These are phyloP conservation scores for Sphagnum magellanicum DNA, from an alignment of 228 moss, liverwort and hornwort species.

Conservation along the genomic window DNA sequence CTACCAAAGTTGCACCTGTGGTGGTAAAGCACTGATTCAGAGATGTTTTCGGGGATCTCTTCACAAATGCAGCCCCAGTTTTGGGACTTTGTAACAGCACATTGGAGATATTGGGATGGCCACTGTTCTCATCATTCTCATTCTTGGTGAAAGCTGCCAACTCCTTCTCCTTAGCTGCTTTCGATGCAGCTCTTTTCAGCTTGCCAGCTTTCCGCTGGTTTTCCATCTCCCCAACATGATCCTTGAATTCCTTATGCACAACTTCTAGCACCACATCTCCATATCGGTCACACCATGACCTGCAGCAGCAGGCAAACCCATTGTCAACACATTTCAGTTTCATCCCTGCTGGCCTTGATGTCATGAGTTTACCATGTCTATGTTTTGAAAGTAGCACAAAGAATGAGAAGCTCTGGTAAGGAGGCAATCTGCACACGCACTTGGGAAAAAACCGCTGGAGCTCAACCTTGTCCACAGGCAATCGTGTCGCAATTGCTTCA, in stretches of 20 bases:
- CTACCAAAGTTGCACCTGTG: slow-evolving; percentile 18
- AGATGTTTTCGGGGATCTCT: slow-evolving; percentile 7
- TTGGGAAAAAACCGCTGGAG: slow-evolving; percentile 63
- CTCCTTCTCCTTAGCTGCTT: slow-evolving; percentile 6
- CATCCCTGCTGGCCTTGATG: background rate
- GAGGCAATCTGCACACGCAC: slow-evolving; percentile 14
- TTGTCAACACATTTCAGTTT: background rate
- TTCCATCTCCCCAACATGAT: slow-evolving; percentile 53
- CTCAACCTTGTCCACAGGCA: slow-evolving; percentile 56
- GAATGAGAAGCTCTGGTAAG: background rate
- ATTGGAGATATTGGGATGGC: background rate
- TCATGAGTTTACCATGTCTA: background rate
- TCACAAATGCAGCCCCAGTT: background rate
- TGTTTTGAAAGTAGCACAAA: too few relatives aligned
- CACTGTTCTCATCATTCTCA: slow-evolving; percentile 50
- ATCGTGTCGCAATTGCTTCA: slow-evolving; percentile 53
- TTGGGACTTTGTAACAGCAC: slow-evolving; percentile 3
- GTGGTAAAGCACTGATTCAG: slow-evolving; percentile 24
- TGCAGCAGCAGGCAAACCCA: slow-evolving; percentile 5
- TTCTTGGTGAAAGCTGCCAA: background rate
- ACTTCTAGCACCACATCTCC: slow-evolving; percentile 58
- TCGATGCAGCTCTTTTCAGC: slow-evolving; percentile 11
- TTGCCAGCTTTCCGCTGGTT: slow-evolving; percentile 33
- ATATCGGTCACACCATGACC: slow-evolving; percentile 59
- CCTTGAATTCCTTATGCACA: slow-evolving; percentile 49